Conservation (phyloP, 179 eudicot species). For the Spinacia oleracea region DNA sequence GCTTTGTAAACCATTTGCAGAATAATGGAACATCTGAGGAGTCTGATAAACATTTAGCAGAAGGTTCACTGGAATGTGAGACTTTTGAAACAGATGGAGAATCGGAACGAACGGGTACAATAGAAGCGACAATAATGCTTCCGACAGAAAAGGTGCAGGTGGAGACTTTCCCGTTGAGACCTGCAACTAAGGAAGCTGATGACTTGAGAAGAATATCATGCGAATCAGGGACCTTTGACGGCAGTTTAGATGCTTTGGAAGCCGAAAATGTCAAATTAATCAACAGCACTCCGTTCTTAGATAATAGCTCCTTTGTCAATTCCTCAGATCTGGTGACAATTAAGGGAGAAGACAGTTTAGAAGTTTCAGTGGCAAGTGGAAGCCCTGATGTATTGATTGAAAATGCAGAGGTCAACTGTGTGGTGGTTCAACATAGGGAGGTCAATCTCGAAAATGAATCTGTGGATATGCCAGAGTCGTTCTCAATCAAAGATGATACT, state of each 20-base stretch:
- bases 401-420: slow-evolving; percentile 18
- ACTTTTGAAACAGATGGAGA: slow-evolving; percentile 23
- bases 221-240: slow-evolving; percentile 17
- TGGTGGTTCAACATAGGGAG: slow-evolving; percentile 28
- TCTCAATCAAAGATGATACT: slow-evolving; percentile 17
- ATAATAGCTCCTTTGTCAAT: slow-evolving; percentile 12
- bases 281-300: slow-evolving; percentile 20
- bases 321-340: slow-evolving; percentile 31
- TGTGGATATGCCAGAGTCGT: slow-evolving; percentile 28
- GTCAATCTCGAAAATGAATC: slow-evolving; percentile 23
- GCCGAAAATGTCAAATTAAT: slow-evolving; percentile 25
- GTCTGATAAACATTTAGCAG: slow-evolving; percentile 22
- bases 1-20: slow-evolving; percentile 8
- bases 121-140: slow-evolving; percentile 22
- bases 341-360: slow-evolving; percentile 26
- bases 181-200: slow-evolving; percentile 33
- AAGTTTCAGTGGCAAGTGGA: slow-evolving; percentile 24
- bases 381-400: slow-evolving; percentile 22
- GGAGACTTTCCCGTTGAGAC: slow-evolving; percentile 65
- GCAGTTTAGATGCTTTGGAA: slow-evolving; percentile 25
- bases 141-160: slow-evolving; percentile 43
- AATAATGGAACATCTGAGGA: slow-evolving; percentile 30
- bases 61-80: slow-evolving; percentile 5
- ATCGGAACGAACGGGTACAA: slow-evolving; percentile 27
- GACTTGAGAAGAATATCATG: slow-evolving; percentile 31